phyloP scores from a whole-genome alignment of 441 rosid genomes.

The Hura crepitans region DNA sequence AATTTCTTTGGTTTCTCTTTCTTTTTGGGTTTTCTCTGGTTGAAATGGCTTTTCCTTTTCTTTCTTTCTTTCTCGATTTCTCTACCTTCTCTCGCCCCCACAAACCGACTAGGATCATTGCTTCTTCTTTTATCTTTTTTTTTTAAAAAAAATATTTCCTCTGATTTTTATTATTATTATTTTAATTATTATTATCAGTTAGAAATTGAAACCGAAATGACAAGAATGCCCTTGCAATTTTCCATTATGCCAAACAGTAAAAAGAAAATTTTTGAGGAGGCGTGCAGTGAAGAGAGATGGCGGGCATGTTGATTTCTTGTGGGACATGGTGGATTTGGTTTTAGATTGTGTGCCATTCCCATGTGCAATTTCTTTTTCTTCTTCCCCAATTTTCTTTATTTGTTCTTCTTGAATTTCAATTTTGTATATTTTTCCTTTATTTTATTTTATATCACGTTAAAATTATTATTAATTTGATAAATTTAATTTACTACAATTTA shows the following conservation, averaged over 20 bases:
- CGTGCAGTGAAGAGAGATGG: not conserved
- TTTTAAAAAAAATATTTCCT: no score
- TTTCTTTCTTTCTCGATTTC: conserved; percentile 31
- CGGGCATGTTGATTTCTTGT: not conserved
- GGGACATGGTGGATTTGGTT: conserved; percentile 11
- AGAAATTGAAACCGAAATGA: conserved; percentile 3
- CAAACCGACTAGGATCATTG: conserved; percentile 35
- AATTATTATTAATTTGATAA: no score
- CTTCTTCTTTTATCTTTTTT: conserved; percentile 6
- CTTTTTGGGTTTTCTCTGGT: conserved; percentile 24
- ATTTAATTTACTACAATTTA: no score
- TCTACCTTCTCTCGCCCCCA: conserved; percentile 40
- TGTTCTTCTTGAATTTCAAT: not conserved
- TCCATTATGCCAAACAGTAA: not conserved
- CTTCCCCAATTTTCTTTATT: not conserved
- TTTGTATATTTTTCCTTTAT: not conserved
- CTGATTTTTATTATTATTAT: no score
- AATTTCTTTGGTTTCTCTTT: not conserved
- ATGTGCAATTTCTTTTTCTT: not conserved
- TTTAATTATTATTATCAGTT: not conserved
- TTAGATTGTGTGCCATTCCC: not conserved
- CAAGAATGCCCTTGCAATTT: conserved; percentile 2
- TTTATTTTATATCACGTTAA: not conserved
- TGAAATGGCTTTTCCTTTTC: conserved; percentile 25
- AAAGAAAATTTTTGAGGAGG: not conserved